These are phyloP conservation scores for Alternaria postmessia DNA, from an alignment of 2,329 filamentous ascomycete genomes.

Conservation along the genomic window DNA sequence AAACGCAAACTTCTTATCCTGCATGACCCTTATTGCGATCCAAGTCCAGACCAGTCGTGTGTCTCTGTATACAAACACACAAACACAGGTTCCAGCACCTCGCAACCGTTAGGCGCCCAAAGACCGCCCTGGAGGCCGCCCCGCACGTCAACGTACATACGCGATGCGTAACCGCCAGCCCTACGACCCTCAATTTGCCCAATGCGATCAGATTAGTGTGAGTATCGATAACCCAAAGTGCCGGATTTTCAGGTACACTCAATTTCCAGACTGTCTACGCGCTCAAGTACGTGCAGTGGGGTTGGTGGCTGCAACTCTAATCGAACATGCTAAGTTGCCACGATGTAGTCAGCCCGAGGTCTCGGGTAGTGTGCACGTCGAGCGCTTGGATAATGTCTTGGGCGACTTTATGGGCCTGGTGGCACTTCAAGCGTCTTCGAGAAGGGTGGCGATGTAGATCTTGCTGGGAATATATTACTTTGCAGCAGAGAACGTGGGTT, in stretches of 20 bases:
- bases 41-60: constrained; percentile 16
- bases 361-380: constrained; percentile 6
- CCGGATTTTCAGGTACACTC: constrained; percentile 31
- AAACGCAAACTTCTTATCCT: neutral
- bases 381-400: constrained; percentile 24
- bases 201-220: constrained; percentile 1
- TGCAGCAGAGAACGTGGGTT: constrained; percentile 16
- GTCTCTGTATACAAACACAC: constrained; percentile 22
- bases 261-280: constrained; percentile 26
- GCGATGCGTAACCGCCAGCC: constrained; percentile 41
- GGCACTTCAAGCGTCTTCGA: constrained; percentile 15
- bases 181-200: constrained; percentile 25
- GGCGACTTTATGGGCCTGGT: constrained; percentile 21
- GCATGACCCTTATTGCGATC: constrained; percentile 8
- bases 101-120: constrained; percentile 36
- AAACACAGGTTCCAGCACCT: constrained; percentile 25
- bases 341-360: constrained; percentile 13
- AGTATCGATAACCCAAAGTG: constrained; percentile 20
- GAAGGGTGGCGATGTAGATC: constrained; percentile 15
- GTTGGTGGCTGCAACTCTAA: constrained; percentile 39
- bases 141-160: constrained; percentile 21
- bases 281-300: constrained; percentile 21
- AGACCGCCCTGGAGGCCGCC: constrained; percentile 33
- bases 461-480: constrained; percentile 1
- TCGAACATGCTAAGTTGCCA: constrained; percentile 26